A percentile compares a stretch with the other conserved stretches of the same genome.
phyloP scores from a whole-genome alignment of 2,329 filamentous ascomycete genomes.

The Fonsecaea multimorphosa region DNA sequence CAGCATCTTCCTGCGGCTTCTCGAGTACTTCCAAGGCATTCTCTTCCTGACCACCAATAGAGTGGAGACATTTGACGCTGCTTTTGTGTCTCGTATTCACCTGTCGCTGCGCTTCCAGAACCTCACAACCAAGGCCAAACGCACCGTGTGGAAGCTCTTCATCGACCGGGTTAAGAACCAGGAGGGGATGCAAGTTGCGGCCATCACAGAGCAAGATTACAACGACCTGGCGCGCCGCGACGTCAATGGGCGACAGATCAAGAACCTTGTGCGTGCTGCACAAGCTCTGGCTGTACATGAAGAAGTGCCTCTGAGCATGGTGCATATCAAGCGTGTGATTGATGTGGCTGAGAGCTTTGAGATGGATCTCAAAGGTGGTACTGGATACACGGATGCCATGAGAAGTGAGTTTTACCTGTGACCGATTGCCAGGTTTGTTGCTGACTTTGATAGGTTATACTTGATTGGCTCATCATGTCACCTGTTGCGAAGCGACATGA shows the following conservation, averaged over 20 bases:
- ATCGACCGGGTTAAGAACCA: conserved; percentile 72
- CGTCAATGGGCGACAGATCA: conserved; percentile 78
- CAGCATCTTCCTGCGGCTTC: conserved; percentile 80
- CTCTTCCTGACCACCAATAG: conserved; percentile 89
- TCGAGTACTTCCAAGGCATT: conserved; percentile 93
- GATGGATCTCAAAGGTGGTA: conserved; percentile 78
- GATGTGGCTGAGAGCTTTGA: conserved; percentile 84
- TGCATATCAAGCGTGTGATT: conserved; percentile 80
- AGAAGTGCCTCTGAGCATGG: conserved; percentile 72
- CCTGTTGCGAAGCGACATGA: neutral
- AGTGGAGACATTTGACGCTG: conserved; percentile 85
- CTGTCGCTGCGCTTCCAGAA: conserved; percentile 82
- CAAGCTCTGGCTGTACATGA: conserved; percentile 83
- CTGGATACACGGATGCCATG: conserved; percentile 83
- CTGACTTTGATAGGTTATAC: conserved; percentile 35
- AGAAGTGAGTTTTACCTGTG: conserved; percentile 63
- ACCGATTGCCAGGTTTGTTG: neutral
- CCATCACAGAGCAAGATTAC: conserved; percentile 51
- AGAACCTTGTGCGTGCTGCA: conserved; percentile 83
- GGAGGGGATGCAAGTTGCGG: conserved; percentile 61
- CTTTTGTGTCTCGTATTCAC: conserved; percentile 79
- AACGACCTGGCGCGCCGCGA: conserved; percentile 70
- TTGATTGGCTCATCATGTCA: conserved; percentile 9
- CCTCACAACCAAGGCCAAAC: conserved; percentile 73
- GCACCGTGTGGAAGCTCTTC: conserved; percentile 83